phyloP scores from a whole-genome alignment of 495 filamentous ascomycete species.

The Apodospora peruviana region DNA sequence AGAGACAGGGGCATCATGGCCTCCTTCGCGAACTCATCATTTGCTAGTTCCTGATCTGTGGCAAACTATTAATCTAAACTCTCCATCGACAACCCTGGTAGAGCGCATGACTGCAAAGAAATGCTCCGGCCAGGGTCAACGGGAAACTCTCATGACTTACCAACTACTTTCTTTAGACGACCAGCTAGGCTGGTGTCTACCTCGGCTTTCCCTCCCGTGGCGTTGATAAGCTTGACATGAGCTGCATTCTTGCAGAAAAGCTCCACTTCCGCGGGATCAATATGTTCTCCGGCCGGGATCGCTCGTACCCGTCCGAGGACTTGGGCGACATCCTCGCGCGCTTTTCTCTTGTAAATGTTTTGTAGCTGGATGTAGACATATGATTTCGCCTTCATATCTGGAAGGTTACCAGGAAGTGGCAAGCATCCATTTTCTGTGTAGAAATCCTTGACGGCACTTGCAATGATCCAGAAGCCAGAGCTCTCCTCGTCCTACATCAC shows the following conservation, averaged over 20 bases:
- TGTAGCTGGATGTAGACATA: conserved; percentile 87
- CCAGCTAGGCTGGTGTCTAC: conserved; percentile 12
- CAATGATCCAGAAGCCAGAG: conserved; percentile 82
- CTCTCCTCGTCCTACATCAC: conserved; percentile 32
- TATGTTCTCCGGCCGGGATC: conserved; percentile 45
- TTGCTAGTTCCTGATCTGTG: conserved; percentile 31
- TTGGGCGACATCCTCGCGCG: conserved; percentile 71
- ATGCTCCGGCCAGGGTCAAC: background rate
- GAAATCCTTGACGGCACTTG: conserved; percentile 72
- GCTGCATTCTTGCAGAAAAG: conserved; percentile 94
- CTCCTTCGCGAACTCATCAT: conserved; percentile 37
- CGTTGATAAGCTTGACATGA: conserved; percentile 79
- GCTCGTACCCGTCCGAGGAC: conserved; percentile 64
- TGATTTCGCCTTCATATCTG: conserved; percentile 97
- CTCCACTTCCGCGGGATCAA: conserved; percentile 76
- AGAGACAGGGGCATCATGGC: conserved; percentile 52
- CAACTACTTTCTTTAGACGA: conserved; percentile 24
- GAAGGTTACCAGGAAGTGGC: conserved; percentile 80
- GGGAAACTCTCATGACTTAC: conserved; percentile 18
- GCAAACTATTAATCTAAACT: conserved; percentile 13
- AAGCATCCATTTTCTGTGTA: conserved; percentile 63
- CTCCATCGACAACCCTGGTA: background rate
- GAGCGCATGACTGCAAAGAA: background rate
- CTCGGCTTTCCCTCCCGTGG: conserved; percentile 19
- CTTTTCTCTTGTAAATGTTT: conserved; percentile 89